A percentile compares a stretch with the other conserved stretches of the same genome.
Conservation (phyloP, 129 eudicot genomes). For the Saussurea involucrata region DNA sequence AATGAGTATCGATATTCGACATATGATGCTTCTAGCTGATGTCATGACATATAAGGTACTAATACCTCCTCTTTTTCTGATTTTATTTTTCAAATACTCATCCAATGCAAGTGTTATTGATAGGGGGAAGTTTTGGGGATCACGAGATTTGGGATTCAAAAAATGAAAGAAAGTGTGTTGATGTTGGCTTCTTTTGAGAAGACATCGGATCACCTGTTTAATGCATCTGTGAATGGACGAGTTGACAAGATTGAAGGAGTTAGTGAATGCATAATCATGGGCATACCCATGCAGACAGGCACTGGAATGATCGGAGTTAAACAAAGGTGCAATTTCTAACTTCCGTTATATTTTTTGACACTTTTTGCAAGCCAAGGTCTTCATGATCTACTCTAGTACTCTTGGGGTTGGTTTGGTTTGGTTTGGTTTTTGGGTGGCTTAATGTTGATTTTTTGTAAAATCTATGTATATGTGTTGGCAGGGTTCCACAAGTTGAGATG, state of each 20-base stretch:
- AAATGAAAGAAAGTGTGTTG: constrained; percentile 88
- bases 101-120: background rate
- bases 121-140: constrained; percentile 94
- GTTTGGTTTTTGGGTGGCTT: background rate
- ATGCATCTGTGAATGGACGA: constrained; percentile 80
- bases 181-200: constrained; percentile 96
- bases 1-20: constrained; percentile 85
- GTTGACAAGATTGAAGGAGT: constrained; percentile 95
- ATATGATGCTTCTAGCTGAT: constrained; percentile 98
- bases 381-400: too few species aligned
- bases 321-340: constrained; percentile 48
- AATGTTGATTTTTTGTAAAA: background rate
- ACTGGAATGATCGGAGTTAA: constrained; percentile 78
- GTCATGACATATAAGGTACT: constrained; percentile 83
- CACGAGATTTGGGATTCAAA: constrained; percentile 77
- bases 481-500: constrained; percentile 49
- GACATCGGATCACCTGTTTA: constrained; percentile 88
- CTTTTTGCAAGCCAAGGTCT: background rate
- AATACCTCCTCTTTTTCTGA: too few species aligned
- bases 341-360: background rate
- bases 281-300: constrained; percentile 83
- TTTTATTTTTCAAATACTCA: too few species aligned
- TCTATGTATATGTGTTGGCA: constrained; percentile 19
- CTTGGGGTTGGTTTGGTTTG: too few species aligned
- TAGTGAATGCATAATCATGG: constrained; percentile 95